Evolutionary conservation across 108 stramenopile species (phyloP), one percentile per base, ranked within the genome.

Genomic region (Cyclotella baltica): DNA sequence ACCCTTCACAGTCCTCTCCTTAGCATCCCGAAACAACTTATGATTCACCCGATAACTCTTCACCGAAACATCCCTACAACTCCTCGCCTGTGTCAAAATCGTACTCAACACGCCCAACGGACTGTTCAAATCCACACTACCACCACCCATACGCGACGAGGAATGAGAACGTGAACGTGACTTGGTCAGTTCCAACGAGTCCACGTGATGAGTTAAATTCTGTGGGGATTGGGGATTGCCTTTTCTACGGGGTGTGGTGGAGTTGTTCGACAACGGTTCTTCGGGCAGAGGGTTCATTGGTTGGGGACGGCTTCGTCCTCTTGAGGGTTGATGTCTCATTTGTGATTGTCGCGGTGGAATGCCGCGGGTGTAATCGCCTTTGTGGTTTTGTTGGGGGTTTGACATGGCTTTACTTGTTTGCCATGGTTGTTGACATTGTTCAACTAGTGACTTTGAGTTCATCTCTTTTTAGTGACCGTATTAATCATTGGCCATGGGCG

Each of bases 211-310:
- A 10, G 13, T n/a, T 4, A 30, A 16, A 31, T 19, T 34, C n/a
- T 51, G 48, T 11, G 75, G 67, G 28, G 56, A 59, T 59, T 77
- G 76, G 2, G 76, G 76, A 69, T 77, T 77, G 29, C 76, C 76
- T 23, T 69, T 77, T 50, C 67, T 19, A 59, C 61, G 38, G 4
- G 76, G 76, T n/a, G 76, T 77, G 37, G 68, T 55, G 55, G 55
- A 55, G 13, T 43, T 43, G 40, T n/a, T n/a, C n/a, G 40, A 43
- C 10, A 10, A 13, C 40, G 40, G 13, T 25, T 55, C 19, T 9
- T n/a, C 53, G 53, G n/a, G n/a, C n/a, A n/a, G n/a, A n/a, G n/a
- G n/a, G n/a, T n/a, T 43, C 40, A 43, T 43, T 43, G 40, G 6
- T 43, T 43, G 40, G 6, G 6, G 40, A 13, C 40, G 40, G 40